A percentile compares a stretch with the other conserved stretches of the same genome.
Evolutionary conservation across 306 rosid genomes (phyloP).

Genomic region (Vigna nakashimae): DNA sequence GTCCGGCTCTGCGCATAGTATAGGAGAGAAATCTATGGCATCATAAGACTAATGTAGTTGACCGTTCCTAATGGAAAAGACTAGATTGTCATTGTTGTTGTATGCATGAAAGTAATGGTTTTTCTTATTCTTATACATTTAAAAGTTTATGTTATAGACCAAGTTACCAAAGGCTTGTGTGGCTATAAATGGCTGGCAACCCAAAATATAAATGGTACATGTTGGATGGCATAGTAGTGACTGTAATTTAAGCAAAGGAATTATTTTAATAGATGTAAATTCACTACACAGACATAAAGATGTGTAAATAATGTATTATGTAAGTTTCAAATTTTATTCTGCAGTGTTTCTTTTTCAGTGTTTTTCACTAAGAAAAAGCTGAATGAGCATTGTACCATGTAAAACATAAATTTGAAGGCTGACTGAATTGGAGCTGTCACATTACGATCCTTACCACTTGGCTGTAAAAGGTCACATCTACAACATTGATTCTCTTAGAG

Average conservation of each 20-base stretch:
- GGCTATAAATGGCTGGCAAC: not conserved
- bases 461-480: not conserved
- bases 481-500: not conserved
- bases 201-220: not conserved
- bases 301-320: not conserved
- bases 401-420: not conserved
- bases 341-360: not conserved
- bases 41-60: not conserved
- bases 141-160: not conserved
- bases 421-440: constrained; percentile 1
- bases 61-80: not conserved
- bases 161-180: not conserved
- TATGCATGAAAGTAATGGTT: not conserved
- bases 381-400: not conserved
- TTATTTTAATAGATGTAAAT: not conserved
- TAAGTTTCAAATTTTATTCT: not conserved
- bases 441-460: not conserved
- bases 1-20: not conserved
- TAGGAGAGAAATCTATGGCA: not conserved
- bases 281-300: not conserved
- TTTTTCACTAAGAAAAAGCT: not conserved
- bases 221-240: not conserved
- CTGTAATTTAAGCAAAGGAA: not conserved
- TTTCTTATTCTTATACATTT: not conserved
- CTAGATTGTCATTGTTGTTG: not conserved